These are phyloP conservation scores for Phytophthora multivora DNA, from an alignment of 352 stramenopile genomes.

Conservation along the genomic window DNA sequence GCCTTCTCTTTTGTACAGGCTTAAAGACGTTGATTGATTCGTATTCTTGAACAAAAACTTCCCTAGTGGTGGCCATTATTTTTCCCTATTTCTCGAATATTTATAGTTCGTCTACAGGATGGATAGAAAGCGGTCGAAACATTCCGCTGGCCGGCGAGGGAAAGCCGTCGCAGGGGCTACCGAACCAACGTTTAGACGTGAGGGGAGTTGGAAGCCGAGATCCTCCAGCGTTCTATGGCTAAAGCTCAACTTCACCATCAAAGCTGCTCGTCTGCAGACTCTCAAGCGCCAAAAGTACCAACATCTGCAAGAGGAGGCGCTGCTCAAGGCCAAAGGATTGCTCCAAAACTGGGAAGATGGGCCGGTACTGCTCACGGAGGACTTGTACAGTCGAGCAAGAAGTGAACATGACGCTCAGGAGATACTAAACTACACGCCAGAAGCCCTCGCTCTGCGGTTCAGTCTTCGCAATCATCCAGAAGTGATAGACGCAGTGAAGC, in stretches of 20 bases:
- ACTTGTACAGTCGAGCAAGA: constrained; percentile 57
- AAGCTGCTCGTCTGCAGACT: constrained; percentile 59
- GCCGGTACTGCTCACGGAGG: constrained; percentile 60
- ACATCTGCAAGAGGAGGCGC: constrained; percentile 68
- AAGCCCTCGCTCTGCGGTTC: constrained; percentile 66
- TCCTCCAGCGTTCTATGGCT: constrained; percentile 62
- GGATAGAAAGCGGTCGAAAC: constrained; percentile 20
- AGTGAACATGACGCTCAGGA: constrained; percentile 54
- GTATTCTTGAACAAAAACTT: too few relatives aligned
- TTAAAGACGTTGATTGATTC: too few relatives aligned
- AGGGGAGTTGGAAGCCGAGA: constrained; percentile 31
- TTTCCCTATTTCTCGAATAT: constrained; percentile 4
- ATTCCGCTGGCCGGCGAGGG: constrained; percentile 10
- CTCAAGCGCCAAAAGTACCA: constrained; percentile 79
- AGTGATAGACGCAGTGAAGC: constrained; percentile 50
- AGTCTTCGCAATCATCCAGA: constrained; percentile 62
- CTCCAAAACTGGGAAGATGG: constrained; percentile 75
- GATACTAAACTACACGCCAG: constrained; percentile 71
- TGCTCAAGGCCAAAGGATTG: constrained; percentile 61
- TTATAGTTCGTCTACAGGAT: constrained; percentile 16
- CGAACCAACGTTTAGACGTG: constrained; percentile 11
- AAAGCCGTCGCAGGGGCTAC: not conserved
- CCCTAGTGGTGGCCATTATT: not conserved
- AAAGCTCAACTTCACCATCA: constrained; percentile 80
- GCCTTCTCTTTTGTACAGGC: constrained; percentile 38